phyloP scores from a whole-genome alignment of 352 stramenopile genomes.

The Phytophthora boehmeriae region DNA sequence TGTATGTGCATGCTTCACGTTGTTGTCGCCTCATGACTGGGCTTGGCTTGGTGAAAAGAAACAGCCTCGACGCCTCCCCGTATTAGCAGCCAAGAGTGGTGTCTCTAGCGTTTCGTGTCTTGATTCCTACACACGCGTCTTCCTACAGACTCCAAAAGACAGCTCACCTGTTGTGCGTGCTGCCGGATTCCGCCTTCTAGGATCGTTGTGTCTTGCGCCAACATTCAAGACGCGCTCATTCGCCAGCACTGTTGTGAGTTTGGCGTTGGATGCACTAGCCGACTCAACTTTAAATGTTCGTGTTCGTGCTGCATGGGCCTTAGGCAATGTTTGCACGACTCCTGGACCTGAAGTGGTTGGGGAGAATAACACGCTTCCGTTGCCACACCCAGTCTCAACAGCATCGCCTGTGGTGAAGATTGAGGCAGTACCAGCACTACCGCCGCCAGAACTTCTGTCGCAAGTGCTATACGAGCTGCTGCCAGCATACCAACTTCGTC shows the following conservation, averaged over 20 bases:
- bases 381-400: conserved; percentile 12
- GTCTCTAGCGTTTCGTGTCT: conserved; percentile 44
- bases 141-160: conserved; percentile 80
- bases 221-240: conserved; percentile 81
- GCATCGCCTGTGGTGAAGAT: conserved; percentile 17
- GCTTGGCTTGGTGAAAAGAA: conserved; percentile 52
- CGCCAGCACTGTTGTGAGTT: conserved; percentile 58
- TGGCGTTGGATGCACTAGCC: conserved; percentile 66
- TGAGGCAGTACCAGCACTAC: conserved; percentile 18
- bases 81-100: conserved; percentile 42
- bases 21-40: conserved; percentile 78
- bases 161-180: conserved; percentile 82
- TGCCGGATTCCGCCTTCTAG: conserved; percentile 77
- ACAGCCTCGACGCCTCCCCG: conserved; percentile 38
- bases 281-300: conserved; percentile 88
- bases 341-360: conserved; percentile 59
- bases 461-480: conserved; percentile 73
- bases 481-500: conserved; percentile 58
- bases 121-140: conserved; percentile 73
- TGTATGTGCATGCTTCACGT: conserved; percentile 87
- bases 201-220: conserved; percentile 72
- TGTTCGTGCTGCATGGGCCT: conserved; percentile 80
- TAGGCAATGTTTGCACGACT: conserved; percentile 88
- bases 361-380: conserved; percentile 11
- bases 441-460: conserved; percentile 7